Base-by-base conservation (phyloP, 768 basidiomycete species). In the Rhodotorula graminis region DNA sequence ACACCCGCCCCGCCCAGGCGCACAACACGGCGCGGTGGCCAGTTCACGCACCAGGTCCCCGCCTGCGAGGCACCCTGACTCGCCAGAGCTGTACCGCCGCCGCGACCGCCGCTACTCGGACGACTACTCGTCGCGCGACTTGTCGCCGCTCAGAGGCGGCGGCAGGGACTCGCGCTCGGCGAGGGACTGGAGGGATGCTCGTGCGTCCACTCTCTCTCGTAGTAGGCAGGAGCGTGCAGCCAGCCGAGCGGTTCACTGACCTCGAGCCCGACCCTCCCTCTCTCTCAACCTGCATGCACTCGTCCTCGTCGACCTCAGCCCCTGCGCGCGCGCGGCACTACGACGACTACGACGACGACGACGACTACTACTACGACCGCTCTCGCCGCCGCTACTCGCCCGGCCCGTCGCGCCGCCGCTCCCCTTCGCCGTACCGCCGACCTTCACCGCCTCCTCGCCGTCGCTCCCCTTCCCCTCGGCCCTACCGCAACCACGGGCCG, bases 361-460 rank as follows among this genome's bases (percentile, higher is more conserved):
- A 50, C 33, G 64, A 64, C 40, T 19, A 29, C 25, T 55, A 49
- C 47, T 29, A 33, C 40, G 64, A 65, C 27, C 25, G 60, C 12
- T 44, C 18, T 1, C 40, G 64, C 2, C 53, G 42, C 0, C 53
- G 42, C 0, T 21, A 42, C 42, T 65, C 64, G 53, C 64, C 64
- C 31, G 31, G 27, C 5, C 58, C 46, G 23, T 25, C 44, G 14
- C 33, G 31, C 25, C 65, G 57, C 23, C 65, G 57, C 33, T 60
- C 64, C 0, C 53, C 64, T 7, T 57, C 64, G 10, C 64, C 62
- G 2, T 18, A 57, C 31, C 33, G 56, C 21, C 56, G 56, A n/a
- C 10, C 50, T 56, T 56, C 33, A 57, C 56, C 56, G 21, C 33
- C 56, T 37, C 64, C 52, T 33, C 64, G 64, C 53, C 64, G 64